Evolutionary conservation across 1,284 basidiomycete genomes (phyloP), one percentile per base, ranked within the genome.

Genomic region (Hortiboletus rubellus): DNA sequence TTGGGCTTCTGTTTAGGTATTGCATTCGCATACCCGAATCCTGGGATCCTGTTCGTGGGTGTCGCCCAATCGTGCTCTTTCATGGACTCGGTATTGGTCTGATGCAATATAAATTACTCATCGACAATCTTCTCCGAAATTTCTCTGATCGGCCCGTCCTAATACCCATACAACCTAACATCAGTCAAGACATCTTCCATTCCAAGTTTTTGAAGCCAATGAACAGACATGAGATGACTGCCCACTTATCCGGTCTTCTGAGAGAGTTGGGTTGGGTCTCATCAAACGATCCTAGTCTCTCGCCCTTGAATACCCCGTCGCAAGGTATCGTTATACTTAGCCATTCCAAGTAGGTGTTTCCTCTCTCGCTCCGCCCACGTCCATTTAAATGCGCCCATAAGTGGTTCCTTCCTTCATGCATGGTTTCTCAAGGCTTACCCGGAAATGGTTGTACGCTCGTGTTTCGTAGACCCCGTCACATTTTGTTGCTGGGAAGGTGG

Each of bases 401-500:
- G 86, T 63, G 88, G 89, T 3, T 85, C 87, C 5, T 92, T 91
- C 67, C 74, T 79, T 1, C 92, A 94, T 67, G 86, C 88, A 11
- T 94, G 92, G 92, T 79, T 96, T 68, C 77, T 96, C 49, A 96
- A 96, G 74, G 82, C 82, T 30, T 78, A 85, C 56, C 87, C 92
- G 1, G 74, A 82, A 42, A 78, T 96, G 64, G 75, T 89, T 45
- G 75, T 76, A 3, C 82, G 92, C 3, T 93, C 86, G 14, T 92
- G 91, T 66, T 94, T 96, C 67, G 87, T 94, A 34, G 94, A 97
- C 68, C 93, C 94, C 7, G 89, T 91, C 34, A 85, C 85, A 1
- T 95, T 96, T 74, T 93, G 91, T 71, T 85, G 90, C 7, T 95
- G 93, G 92, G 92, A 94, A 79, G 92, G 92, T 54, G 86, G 87